Evolutionary conservation across 2,329 filamentous ascomycete genomes (phyloP).

Genomic region (Daldinia eschscholtzii): DNA sequence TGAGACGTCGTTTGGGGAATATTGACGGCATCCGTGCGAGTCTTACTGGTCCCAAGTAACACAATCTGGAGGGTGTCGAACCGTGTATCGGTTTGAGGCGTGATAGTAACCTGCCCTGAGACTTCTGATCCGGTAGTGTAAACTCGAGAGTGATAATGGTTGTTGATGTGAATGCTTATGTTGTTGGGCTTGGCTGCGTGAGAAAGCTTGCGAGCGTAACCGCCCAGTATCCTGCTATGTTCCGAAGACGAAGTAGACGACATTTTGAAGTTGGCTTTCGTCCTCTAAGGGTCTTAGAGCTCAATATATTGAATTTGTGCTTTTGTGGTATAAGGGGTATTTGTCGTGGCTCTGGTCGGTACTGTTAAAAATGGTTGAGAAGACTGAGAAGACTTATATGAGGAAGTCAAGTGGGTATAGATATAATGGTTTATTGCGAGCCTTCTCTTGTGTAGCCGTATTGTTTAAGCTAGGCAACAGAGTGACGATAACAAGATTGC

Average conservation of each 20-base stretch:
- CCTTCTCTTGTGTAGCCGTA: neutral
- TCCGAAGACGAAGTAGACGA: constrained; percentile 33
- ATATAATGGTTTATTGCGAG: constrained; percentile 4
- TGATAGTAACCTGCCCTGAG: constrained; percentile 63
- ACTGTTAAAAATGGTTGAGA: constrained; percentile 13
- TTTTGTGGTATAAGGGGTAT: neutral
- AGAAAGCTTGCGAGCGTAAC: constrained; percentile 42
- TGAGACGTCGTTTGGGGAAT: constrained; percentile 63
- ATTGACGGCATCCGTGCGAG: constrained; percentile 65
- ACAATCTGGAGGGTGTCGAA: constrained; percentile 67
- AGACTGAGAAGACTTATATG: neutral
- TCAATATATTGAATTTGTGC: neutral
- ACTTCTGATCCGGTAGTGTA: constrained; percentile 68
- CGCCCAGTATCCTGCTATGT: constrained; percentile 35
- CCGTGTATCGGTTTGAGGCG: constrained; percentile 58
- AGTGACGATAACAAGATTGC: constrained; percentile 7
- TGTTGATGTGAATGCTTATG: constrained; percentile 64
- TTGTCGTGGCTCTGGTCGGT: constrained; percentile 1
- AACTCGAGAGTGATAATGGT: constrained; percentile 67
- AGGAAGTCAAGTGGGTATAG: constrained; percentile 10
- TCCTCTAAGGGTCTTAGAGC: neutral
- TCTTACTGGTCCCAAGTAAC: constrained; percentile 64
- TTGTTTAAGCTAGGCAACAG: neutral
- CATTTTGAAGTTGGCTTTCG: constrained; percentile 26
- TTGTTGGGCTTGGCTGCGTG: constrained; percentile 53